Evolutionary conservation across 768 basidiomycete species (phyloP).

Genomic region (Boletus rubropictus): DNA sequence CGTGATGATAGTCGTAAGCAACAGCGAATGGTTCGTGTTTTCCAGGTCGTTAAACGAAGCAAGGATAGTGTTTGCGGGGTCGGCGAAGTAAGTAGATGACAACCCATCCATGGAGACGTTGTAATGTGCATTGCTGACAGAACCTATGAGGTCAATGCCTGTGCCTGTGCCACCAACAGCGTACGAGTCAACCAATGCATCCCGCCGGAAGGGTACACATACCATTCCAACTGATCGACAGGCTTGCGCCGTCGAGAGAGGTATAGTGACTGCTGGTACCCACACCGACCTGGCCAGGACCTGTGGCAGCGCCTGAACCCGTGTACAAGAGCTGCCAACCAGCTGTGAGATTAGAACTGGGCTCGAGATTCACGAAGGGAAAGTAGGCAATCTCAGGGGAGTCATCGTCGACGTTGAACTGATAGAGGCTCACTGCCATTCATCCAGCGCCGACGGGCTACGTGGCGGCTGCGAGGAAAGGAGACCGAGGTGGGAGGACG

Average conservation of each 20-base stretch:
- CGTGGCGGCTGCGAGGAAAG: constrained; percentile 3
- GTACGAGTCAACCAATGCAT: constrained; percentile 3
- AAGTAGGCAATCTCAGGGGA: constrained; percentile 59
- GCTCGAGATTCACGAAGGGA: constrained; percentile 54
- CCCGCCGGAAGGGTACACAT: constrained; percentile 19
- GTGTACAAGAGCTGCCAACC: constrained; percentile 70
- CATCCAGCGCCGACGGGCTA: constrained; percentile 26
- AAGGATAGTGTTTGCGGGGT: constrained; percentile 38
- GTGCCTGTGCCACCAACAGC: constrained; percentile 42
- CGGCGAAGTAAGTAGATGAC: constrained; percentile 21
- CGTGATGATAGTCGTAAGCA: constrained; percentile 44
- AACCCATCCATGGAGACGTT: constrained; percentile 48
- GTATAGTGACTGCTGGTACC: constrained; percentile 63
- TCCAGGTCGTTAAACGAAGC: constrained; percentile 43
- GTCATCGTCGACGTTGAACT: constrained; percentile 57
- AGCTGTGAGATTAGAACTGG: constrained; percentile 40
- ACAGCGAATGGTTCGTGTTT: constrained; percentile 48
- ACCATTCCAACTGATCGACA: constrained; percentile 62
- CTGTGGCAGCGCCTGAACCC: constrained; percentile 41
- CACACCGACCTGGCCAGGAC: constrained; percentile 40
- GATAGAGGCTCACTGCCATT: constrained; percentile 23
- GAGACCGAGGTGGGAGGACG: constrained; percentile 14
- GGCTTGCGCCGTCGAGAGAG: constrained; percentile 48
- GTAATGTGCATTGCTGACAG: constrained; percentile 41
- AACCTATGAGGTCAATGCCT: constrained; percentile 56